Evolutionary conservation across 768 basidiomycete genomes (phyloP).

Genomic region (Cystobasidium onofrii): DNA sequence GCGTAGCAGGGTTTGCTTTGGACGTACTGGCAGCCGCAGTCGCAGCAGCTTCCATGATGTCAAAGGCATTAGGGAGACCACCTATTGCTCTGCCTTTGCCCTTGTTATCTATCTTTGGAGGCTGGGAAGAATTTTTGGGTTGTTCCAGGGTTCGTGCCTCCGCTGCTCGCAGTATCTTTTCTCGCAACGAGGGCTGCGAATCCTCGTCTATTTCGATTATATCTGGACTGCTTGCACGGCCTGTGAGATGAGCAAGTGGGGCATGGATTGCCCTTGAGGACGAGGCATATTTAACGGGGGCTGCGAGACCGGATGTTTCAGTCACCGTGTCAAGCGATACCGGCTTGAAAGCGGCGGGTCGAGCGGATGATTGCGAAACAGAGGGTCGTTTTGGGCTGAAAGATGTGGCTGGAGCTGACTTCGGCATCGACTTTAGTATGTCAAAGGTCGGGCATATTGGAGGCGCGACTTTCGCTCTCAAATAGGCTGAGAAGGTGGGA

Average conservation of each 20-base stretch:
- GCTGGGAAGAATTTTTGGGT: background rate
- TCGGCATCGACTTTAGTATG: background rate
- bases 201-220: background rate
- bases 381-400: background rate
- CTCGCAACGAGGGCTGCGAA: background rate
- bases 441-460: background rate
- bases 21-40: background rate
- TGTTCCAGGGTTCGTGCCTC: background rate
- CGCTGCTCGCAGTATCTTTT: background rate
- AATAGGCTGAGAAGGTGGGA: constrained; percentile 2
- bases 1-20: background rate
- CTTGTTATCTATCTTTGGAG: background rate
- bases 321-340: too few relatives aligned
- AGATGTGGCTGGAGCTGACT: background rate
- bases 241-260: background rate
- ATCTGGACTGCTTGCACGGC: background rate
- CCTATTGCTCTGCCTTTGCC: constrained; percentile 6
- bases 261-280: background rate
- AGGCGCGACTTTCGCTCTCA: background rate
- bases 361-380: background rate
- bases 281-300: background rate
- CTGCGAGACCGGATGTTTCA: background rate
- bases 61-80: background rate
- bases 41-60: constrained; percentile 2
- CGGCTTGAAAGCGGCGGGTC: too few relatives aligned